Evolutionary conservation across 2,329 filamentous ascomycete species (phyloP).

Genomic region (Proliferodiscus dingleyae): DNA sequence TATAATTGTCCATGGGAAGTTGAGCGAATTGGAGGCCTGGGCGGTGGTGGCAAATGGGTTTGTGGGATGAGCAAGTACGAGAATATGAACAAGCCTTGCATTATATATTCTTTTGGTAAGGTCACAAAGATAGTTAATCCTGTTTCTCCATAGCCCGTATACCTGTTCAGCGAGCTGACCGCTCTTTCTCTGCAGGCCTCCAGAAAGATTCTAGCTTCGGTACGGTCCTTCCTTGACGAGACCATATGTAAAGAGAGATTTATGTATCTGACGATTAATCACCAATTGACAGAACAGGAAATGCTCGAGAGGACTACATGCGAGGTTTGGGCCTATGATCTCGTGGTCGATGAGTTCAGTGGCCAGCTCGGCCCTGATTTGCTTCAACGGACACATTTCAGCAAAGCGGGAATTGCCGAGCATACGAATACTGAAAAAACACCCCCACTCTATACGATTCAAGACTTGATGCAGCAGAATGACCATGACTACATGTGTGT

Average conservation of each 20-base stretch:
- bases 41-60: conserved; percentile 38
- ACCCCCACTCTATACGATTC: conserved; percentile 33
- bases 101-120: conserved; percentile 36
- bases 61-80: conserved; percentile 36
- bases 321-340: conserved; percentile 38
- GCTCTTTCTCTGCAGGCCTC: conserved; percentile 6
- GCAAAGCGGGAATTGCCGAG: conserved; percentile 30
- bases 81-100: conserved; percentile 25
- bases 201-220: conserved; percentile 35
- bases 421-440: conserved; percentile 22
- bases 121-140: background rate
- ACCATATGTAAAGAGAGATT: too few relatives aligned
- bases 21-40: conserved; percentile 35
- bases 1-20: conserved; percentile 35
- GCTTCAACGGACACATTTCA: conserved; percentile 30
- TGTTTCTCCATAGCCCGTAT: too few relatives aligned
- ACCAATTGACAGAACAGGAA: conserved; percentile 29
- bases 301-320: conserved; percentile 36
- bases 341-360: conserved; percentile 33
- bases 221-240: conserved; percentile 3
- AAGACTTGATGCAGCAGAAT: conserved; percentile 36
- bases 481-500: conserved; percentile 32
- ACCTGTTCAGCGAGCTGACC: conserved; percentile 2
- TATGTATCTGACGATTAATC: too few relatives aligned
- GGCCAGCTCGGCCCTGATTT: conserved; percentile 24